Evolutionary conservation across 257 asterid species (phyloP).

Genomic region (Nicotiana obtusifolia): DNA sequence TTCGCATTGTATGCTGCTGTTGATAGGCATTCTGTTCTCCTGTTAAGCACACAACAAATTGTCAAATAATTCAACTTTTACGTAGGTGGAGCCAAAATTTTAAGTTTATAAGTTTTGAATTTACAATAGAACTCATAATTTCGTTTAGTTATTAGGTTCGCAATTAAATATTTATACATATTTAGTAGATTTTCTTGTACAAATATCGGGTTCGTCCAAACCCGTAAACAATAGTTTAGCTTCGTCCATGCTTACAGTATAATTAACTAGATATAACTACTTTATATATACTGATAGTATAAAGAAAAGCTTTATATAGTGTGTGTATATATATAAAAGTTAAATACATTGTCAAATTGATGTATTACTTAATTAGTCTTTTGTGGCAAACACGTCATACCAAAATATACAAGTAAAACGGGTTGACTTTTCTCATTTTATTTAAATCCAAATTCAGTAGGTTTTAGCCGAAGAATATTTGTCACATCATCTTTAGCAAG

Average conservation of each 20-base stretch:
- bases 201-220: too few relatives aligned
- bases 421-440: background rate
- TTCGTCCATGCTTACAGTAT: background rate
- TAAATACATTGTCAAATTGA: background rate
- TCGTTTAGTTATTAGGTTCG: too few relatives aligned
- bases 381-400: background rate
- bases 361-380: background rate
- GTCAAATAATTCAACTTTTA: background rate
- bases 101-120: too few relatives aligned
- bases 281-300: background rate
- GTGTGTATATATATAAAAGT: too few relatives aligned
- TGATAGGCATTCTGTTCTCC: conserved; percentile 16
- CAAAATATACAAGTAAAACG: background rate
- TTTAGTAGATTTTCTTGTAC: rapidly evolving
- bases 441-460: background rate
- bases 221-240: too few relatives aligned
- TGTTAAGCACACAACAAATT: background rate
- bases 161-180: too few relatives aligned
- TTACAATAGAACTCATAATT: too few relatives aligned
- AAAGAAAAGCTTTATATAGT: background rate
- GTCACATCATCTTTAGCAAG: background rate
- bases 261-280: background rate
- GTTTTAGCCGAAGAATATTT: background rate
- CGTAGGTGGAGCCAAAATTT: too few relatives aligned
- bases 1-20: background rate